phyloP scores from a whole-genome alignment of 768 basidiomycete species.

The Russula olivacea region DNA sequence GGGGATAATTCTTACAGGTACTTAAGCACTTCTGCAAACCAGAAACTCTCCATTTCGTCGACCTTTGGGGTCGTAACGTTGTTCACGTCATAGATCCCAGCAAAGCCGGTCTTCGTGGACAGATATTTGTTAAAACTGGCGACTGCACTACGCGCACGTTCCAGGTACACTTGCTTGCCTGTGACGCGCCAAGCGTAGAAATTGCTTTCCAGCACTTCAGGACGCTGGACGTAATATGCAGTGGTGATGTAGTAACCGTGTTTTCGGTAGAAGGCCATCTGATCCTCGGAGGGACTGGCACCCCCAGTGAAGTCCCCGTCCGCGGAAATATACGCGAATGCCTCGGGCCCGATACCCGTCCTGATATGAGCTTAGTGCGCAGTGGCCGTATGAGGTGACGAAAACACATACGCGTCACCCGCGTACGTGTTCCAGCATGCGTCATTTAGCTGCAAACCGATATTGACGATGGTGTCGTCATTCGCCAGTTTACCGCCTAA shows the following conservation, averaged over 20 bases:
- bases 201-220: conserved; percentile 75
- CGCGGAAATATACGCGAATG: conserved; percentile 53
- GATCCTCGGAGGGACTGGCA: conserved; percentile 33
- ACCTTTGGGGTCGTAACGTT: conserved; percentile 36
- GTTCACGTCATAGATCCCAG: conserved; percentile 54
- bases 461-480: conserved; percentile 62
- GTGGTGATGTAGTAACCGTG: conserved; percentile 62
- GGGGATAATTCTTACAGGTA: conserved; percentile 45
- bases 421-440: conserved; percentile 81
- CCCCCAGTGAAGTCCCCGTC: conserved; percentile 61
- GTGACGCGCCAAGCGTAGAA: conserved; percentile 75
- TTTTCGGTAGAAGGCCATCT: conserved; percentile 48
- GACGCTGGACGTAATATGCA: conserved; percentile 55
- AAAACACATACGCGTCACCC: conserved; percentile 49
- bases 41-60: conserved; percentile 65
- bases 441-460: conserved; percentile 57
- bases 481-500: conserved; percentile 61
- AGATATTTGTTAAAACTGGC: conserved; percentile 54
- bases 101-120: conserved; percentile 42
- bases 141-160: conserved; percentile 56
- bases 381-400: background rate
- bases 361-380: conserved; percentile 33
- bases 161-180: conserved; percentile 60
- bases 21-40: conserved; percentile 73
- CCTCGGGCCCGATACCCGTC: conserved; percentile 73